Conservation (phyloP, 2,329 filamentous ascomycete species). For the Fusarium nelsonii region DNA sequence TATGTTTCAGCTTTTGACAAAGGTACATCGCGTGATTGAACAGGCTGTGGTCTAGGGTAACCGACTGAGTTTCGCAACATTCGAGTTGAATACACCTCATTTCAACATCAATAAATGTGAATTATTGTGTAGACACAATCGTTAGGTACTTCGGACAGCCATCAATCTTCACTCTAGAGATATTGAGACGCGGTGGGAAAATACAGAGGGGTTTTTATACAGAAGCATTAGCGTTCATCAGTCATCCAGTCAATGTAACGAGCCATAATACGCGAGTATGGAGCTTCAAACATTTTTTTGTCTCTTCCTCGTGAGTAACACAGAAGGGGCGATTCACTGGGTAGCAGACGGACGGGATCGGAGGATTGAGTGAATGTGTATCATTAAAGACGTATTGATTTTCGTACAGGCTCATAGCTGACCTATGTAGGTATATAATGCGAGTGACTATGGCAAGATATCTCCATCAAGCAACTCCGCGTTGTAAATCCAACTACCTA, state of each 20-base stretch:
- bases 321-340: too few relatives aligned
- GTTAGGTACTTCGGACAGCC: too few relatives aligned
- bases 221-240: too few relatives aligned
- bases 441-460: background rate
- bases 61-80: background rate
- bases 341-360: background rate
- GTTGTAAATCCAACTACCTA: slow-evolving; percentile 18
- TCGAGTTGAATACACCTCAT: background rate
- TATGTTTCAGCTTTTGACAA: background rate
- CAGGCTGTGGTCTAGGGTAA: background rate
- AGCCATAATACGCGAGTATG: too few relatives aligned
- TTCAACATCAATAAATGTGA: background rate
- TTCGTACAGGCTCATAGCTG: slow-evolving; percentile 29
- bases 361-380: background rate
- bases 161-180: too few relatives aligned
- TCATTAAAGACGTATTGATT: slow-evolving; percentile 34
- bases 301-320: too few relatives aligned
- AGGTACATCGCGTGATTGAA: background rate
- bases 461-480: slow-evolving; percentile 11
- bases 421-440: slow-evolving; percentile 3
- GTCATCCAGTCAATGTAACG: too few relatives aligned
- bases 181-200: too few relatives aligned
- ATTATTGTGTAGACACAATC: too few relatives aligned
- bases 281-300: background rate
- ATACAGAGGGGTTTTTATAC: too few relatives aligned